Conservation (phyloP, 2,329 filamentous ascomycete species). For the Monosporascus sp. region DNA sequence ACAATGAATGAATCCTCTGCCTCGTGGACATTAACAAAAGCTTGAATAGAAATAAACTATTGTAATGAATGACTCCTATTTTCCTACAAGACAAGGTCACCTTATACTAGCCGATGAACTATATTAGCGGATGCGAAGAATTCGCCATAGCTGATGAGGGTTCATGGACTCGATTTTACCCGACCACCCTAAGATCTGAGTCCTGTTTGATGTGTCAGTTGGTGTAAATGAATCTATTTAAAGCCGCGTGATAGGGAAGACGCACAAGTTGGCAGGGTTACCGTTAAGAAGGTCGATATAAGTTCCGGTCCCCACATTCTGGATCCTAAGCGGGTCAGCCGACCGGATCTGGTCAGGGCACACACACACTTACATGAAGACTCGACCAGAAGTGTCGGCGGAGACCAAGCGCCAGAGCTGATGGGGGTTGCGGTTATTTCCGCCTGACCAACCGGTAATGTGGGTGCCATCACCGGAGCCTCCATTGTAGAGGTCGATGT, state of each 20-base stretch:
- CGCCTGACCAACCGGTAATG: slow-evolving; percentile 3
- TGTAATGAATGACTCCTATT: too few species aligned
- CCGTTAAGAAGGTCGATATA: slow-evolving; percentile 5
- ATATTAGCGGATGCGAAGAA: not conserved
- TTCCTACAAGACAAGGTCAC: too few species aligned
- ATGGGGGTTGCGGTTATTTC: not conserved
- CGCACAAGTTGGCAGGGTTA: slow-evolving; percentile 2
- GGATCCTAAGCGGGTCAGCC: slow-evolving; percentile 2
- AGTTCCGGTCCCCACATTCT: slow-evolving; percentile 5
- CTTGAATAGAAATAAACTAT: too few species aligned
- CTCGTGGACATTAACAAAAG: too few species aligned
- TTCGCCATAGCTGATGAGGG: slow-evolving; percentile 4
- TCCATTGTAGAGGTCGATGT: slow-evolving; percentile 4
- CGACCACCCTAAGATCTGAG: slow-evolving; percentile 2
- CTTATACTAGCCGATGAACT: too few species aligned
- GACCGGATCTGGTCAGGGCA: not conserved
- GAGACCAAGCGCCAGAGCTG: slow-evolving; percentile 7
- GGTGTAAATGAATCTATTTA: too few species aligned
- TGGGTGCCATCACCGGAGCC: slow-evolving; percentile 1
- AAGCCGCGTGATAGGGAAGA: not conserved
- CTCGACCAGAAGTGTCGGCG: slow-evolving; percentile 1
- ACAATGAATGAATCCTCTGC: too few species aligned
- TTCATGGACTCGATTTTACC: slow-evolving; percentile 1
- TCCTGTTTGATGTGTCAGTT: not conserved
- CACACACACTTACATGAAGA: slow-evolving; percentile 1